Base-by-base conservation (phyloP, 148 eudicot genomes). In the Agrostemma githago region DNA sequence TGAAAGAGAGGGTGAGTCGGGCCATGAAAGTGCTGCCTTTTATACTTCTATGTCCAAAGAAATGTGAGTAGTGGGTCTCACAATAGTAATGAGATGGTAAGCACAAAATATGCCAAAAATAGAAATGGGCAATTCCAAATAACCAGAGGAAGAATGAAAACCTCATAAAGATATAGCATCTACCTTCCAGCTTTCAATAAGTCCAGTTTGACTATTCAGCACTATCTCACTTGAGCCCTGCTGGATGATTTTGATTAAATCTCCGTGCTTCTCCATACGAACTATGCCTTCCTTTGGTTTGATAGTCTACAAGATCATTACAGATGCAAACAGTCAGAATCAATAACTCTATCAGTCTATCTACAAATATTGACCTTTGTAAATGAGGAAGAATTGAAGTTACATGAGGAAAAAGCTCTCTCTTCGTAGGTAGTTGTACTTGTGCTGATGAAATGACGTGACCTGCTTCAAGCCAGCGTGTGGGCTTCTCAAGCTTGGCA, bases 151-250 rank as follows among this genome's bases (percentile, higher is more conserved):
- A 15, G 56, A 8, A 26, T 26, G 1, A 57, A 57, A 17, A 57
- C 4, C 17, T 14, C 39, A 62, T 26, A 7, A 2, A 21, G 9
- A 41, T 48, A 8, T 42, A 51, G 21, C 46, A 74, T 8, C 3
- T 88, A 94, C 98, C 96, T 82, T 94, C 98, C 98, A 94, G 84
- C 90, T 84, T 76, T 87, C 88, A 26, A 94, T 84, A 64, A 80
- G 80, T 74, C 98, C 98, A 26, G 87, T 88, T 59, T 63, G 64
- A 69, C 77, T 81, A 79, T 89, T 84, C 62, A 94, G 77, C 71
- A 77, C 79, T 63, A 94, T 82, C 91, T 86, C 92, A 83, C 90
- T 85, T 62, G 19, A 20, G 15, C 85, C 84, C 62, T 73, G 84
- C 75, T 79, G 80, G 70, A 77, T 42, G 72, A 89, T 82, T 74